Evolutionary conservation across 2,329 filamentous ascomycete genomes (phyloP).

Genomic region (Botrytis paeoniae): DNA sequence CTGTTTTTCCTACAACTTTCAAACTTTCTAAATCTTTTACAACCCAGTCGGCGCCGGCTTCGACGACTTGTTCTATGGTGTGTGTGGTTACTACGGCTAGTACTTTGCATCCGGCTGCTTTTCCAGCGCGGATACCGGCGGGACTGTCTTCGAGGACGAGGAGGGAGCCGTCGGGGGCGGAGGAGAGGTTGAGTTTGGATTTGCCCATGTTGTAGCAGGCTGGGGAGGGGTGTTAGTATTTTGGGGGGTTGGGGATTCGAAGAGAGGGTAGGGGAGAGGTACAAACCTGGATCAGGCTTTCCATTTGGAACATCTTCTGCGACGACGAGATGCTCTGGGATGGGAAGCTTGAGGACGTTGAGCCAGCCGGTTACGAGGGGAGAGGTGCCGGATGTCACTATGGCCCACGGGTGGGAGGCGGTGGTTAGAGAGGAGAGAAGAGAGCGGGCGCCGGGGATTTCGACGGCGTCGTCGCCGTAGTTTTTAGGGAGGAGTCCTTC

Average conservation of each 20-base stretch:
- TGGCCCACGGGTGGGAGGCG: constrained; percentile 65
- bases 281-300: constrained; percentile 64
- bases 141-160: constrained; percentile 70
- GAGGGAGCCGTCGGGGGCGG: constrained; percentile 38
- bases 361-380: constrained; percentile 73
- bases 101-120: constrained; percentile 68
- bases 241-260: fast-evolving
- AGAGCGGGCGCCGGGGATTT: constrained; percentile 77
- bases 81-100: constrained; percentile 66
- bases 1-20: constrained; percentile 46
- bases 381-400: constrained; percentile 72
- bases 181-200: constrained; percentile 52
- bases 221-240: not conserved
- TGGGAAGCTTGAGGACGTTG: constrained; percentile 60
- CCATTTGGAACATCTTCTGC: constrained; percentile 73
- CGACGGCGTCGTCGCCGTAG: constrained; percentile 73
- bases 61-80: constrained; percentile 54
- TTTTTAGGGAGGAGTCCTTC: constrained; percentile 75
- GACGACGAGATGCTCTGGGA: constrained; percentile 64
- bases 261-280: not conserved
- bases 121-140: constrained; percentile 64
- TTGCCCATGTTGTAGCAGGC: constrained; percentile 69
- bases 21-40: constrained; percentile 64
- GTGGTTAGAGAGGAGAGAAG: constrained; percentile 66
- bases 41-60: constrained; percentile 67